Conservation (phyloP, 2,329 filamentous ascomycete genomes). For the Fusarium multiceps region DNA sequence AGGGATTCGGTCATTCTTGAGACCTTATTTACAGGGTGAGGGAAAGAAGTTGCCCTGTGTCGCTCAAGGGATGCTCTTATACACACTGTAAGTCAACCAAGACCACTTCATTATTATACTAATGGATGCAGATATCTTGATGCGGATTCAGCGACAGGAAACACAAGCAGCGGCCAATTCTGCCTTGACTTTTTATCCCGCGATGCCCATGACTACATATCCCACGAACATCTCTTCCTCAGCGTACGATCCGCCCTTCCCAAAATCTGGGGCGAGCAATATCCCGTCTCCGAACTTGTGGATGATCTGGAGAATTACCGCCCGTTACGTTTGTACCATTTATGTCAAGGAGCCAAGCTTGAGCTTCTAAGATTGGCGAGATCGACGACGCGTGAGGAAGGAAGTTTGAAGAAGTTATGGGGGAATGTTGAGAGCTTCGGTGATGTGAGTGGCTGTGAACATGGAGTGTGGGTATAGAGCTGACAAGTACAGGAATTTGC, state of each 20-base stretch:
- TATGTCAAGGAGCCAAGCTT: constrained; percentile 38
- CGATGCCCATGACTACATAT: constrained; percentile 39
- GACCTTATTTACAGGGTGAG: constrained; percentile 23
- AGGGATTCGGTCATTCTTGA: constrained; percentile 32
- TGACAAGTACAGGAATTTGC: constrained; percentile 32
- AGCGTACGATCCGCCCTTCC: constrained; percentile 36
- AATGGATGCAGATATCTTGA: constrained; percentile 23
- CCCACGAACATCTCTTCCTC: constrained; percentile 33
- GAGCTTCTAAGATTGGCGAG: constrained; percentile 31
- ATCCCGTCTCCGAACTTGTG: constrained; percentile 33
- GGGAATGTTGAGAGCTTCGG: constrained; percentile 27
- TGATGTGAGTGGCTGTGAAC: constrained; percentile 9
- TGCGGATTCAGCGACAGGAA: constrained; percentile 33
- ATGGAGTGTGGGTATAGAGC: fast-evolving
- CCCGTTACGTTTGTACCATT: constrained; percentile 28
- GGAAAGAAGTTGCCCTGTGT: constrained; percentile 23
- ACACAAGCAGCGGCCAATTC: constrained; percentile 29
- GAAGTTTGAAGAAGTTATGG: constrained; percentile 13
- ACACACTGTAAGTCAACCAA: constrained; percentile 23
- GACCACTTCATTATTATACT: fast-evolving
- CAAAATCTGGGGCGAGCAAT: constrained; percentile 38
- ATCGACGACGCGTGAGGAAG: background rate
- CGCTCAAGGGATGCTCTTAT: constrained; percentile 35
- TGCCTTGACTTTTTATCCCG: constrained; percentile 37
- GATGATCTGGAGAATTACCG: constrained; percentile 41